These are phyloP conservation scores for Sordaria brevicollis DNA, from an alignment of 495 filamentous ascomycete genomes.

Conservation along the genomic window DNA sequence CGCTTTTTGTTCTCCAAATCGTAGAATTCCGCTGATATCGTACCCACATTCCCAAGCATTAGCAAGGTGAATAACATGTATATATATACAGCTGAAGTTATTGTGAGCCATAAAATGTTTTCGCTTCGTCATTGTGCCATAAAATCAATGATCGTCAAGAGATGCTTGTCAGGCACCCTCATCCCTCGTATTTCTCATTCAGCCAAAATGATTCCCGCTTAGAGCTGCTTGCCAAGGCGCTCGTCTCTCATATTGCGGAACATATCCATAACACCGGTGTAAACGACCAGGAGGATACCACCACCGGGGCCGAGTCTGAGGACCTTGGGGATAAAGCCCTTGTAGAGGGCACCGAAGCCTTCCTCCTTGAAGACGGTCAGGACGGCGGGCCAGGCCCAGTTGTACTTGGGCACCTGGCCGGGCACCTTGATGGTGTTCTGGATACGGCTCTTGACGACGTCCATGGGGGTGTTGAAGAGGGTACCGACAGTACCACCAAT, in stretches of 20 bases:
- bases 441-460: slow-evolving; percentile 95
- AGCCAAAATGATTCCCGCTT: background rate
- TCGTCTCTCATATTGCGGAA: slow-evolving; percentile 40
- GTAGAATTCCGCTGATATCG: background rate
- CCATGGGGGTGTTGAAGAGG: slow-evolving; percentile 90
- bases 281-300: slow-evolving; percentile 86
- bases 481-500: slow-evolving; percentile 89
- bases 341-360: slow-evolving; percentile 86
- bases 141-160: background rate
- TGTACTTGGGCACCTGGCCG: slow-evolving; percentile 81
- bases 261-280: slow-evolving; percentile 89
- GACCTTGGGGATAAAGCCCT: slow-evolving; percentile 96
- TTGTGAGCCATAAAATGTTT: background rate
- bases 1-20: background rate
- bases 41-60: background rate
- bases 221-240: background rate
- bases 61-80: background rate
- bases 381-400: slow-evolving; percentile 88
- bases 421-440: slow-evolving; percentile 80
- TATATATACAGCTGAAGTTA: background rate
- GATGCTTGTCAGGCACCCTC: background rate
- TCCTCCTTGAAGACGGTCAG: slow-evolving; percentile 86
- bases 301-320: slow-evolving; percentile 24
- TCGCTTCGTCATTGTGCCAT: background rate
- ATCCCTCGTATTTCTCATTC: background rate